Evolutionary conservation across 352 stramenopile genomes (phyloP).

Genomic region (Globisporangium middletonii): DNA sequence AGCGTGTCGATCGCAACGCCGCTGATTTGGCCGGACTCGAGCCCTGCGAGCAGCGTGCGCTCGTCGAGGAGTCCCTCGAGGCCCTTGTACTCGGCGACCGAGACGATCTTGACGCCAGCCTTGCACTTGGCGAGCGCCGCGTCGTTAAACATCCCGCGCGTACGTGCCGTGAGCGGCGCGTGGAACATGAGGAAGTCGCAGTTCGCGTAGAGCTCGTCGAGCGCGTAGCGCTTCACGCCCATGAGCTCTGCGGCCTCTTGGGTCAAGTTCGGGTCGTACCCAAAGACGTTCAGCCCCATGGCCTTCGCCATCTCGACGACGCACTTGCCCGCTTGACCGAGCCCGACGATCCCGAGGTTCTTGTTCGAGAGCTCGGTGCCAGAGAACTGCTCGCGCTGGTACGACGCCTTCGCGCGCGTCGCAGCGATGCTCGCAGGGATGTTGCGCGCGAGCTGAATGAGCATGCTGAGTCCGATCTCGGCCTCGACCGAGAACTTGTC

Average conservation of each 20-base stretch:
- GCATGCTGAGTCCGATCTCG: conserved; percentile 54
- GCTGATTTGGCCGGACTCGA: conserved; percentile 74
- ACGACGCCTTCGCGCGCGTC: conserved; percentile 17
- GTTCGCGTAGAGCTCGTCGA: conserved; percentile 57
- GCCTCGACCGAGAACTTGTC: conserved; percentile 73
- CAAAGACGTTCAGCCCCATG: conserved; percentile 62
- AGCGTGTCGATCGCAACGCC: conserved; percentile 84
- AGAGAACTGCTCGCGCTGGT: conserved; percentile 40
- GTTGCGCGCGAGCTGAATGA: conserved; percentile 59
- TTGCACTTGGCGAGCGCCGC: conserved; percentile 86
- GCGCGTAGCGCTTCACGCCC: conserved; percentile 53
- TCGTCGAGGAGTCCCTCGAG: conserved; percentile 77
- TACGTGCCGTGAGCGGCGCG: conserved; percentile 91
- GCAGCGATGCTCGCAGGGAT: conserved; percentile 45
- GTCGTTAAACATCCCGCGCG: conserved; percentile 85
- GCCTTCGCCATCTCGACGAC: conserved; percentile 70
- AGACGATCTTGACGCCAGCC: conserved; percentile 86
- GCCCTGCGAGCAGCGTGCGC: conserved; percentile 58
- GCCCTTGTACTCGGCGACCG: conserved; percentile 66
- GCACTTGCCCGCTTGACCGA: conserved; percentile 64
- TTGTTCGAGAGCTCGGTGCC: conserved; percentile 61
- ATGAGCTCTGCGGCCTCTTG: conserved; percentile 55
- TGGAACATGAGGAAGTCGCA: conserved; percentile 94
- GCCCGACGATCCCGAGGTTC: conserved; percentile 60
- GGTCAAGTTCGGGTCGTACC: conserved; percentile 71